phyloP scores from a whole-genome alignment of 331 rosid genomes.

The Cydonia oblonga region DNA sequence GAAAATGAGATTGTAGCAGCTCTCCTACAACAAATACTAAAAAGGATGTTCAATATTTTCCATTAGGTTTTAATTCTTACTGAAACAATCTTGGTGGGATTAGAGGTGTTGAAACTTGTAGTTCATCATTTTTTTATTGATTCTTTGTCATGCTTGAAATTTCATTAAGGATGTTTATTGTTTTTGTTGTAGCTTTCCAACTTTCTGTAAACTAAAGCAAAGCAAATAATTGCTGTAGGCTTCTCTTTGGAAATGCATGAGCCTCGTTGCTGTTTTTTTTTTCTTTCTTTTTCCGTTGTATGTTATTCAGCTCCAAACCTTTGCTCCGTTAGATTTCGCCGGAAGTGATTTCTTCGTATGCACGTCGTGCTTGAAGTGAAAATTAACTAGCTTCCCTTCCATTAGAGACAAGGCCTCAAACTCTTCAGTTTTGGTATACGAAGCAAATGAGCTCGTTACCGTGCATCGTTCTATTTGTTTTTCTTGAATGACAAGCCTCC shows the following conservation, averaged over 20 bases:
- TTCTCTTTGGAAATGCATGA: neutral
- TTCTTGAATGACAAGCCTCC: neutral
- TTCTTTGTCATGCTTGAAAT: conserved; percentile 57
- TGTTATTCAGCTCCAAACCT: neutral
- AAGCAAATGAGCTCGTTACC: neutral
- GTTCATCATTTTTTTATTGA: conserved; percentile 65
- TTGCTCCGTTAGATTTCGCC: neutral
- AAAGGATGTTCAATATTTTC: conserved; percentile 82
- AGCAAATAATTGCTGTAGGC: conserved; percentile 20
- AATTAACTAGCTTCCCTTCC: neutral
- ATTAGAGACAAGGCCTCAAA: neutral
- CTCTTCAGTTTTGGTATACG: neutral
- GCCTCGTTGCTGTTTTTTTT: neutral
- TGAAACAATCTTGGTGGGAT: conserved; percentile 58
- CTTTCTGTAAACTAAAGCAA: conserved; percentile 19
- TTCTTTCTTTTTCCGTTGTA: neutral
- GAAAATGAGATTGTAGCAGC: conserved; percentile 82
- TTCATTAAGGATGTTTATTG: conserved; percentile 26
- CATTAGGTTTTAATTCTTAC: conserved; percentile 53
- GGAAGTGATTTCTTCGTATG: neutral
- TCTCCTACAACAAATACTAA: conserved; percentile 77
- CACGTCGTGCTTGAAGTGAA: neutral
- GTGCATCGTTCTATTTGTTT: too few relatives aligned
- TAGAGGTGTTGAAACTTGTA: conserved; percentile 53
- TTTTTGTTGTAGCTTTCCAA: conserved; percentile 11